Percentiles rank a stretch among this genome's conserved stretches.
These are phyloP conservation scores for Saprolegnia diclina DNA, from an alignment of 352 stramenopile genomes.

Conservation along the genomic window DNA sequence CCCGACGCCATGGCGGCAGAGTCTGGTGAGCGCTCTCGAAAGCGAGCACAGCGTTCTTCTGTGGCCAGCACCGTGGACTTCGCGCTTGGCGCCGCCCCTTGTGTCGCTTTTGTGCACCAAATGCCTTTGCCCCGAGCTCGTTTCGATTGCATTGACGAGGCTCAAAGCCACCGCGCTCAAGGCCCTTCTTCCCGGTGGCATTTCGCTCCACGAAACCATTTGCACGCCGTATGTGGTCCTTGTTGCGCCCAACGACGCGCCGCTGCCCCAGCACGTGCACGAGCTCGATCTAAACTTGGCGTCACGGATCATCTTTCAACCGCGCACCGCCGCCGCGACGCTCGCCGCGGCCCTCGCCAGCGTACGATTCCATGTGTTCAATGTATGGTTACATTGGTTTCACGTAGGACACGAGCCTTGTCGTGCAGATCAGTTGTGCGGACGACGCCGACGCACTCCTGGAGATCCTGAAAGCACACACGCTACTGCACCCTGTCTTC, in stretches of 20 bases:
- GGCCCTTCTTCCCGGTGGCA: not conserved
- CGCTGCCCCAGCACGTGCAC: not conserved
- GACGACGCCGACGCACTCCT: not conserved
- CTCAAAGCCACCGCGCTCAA: not conserved
- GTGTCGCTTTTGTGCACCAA: not conserved
- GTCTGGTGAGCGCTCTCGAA: not conserved
- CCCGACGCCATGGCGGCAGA: not conserved
- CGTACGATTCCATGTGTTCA: too few species aligned
- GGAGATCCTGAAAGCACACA: not conserved
- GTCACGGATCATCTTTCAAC: not conserved
- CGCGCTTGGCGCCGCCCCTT: not conserved
- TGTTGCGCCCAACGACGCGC: not conserved
- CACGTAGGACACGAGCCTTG: not conserved
- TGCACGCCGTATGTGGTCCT: not conserved
- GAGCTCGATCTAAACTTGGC: not conserved
- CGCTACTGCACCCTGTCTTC: not conserved
- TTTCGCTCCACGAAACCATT: not conserved
- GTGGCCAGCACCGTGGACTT: not conserved
- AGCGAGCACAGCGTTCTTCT: not conserved
- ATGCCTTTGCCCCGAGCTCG: conserved; percentile 20
- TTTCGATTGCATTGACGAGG: not conserved
- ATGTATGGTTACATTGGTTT: too few species aligned
- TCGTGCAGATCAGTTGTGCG: not conserved
- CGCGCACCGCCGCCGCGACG: too few species aligned
- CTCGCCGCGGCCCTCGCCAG: not conserved